Base-by-base conservation (phyloP, 108 stramenopile genomes). In the Cyclotella sp. region DNA sequence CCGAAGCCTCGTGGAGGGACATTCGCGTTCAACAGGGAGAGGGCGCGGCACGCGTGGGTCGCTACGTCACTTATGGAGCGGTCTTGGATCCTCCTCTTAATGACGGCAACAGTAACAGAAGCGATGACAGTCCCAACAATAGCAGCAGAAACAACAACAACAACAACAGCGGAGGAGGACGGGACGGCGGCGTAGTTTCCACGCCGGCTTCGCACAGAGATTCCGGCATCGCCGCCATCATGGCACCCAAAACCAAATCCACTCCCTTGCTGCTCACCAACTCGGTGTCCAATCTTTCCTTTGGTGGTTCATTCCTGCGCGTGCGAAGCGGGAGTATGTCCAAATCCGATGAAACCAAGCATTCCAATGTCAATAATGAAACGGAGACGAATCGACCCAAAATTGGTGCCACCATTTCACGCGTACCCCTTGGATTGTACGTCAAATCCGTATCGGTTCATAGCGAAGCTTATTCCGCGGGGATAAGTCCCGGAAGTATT, bases 401-500 rank as follows among this genome's bases (percentile, higher is more conserved):
- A 64, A 44, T 95, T 42, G 93, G 93, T 3, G 76, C 91, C 42
- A 91, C 93, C 12, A 72, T 95, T 22, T 74, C 87, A 30, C 76
- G 87, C 49, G 63, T 95, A 11, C 69, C 93, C 16, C 58, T 95
- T 26, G 93, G 93, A 14, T 62, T 95, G 4, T 91, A 86, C 60
- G 90, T 92, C 4, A 77, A 81, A 44, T 60, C 77, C 19, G 52
- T 88, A 14, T 70, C 46, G 22, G 54, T 81, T 9, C 53, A 80
- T 40, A 88, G 85, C 16, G 89, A 93, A 66, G 94, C 89, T 26
- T 83, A 77, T 44, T 49, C 72, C 34, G 89, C 84, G 0, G 94
- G 94, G 3, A 80, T 95, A 14, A 46, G 59, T 39, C 75, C 74
- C 19, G 82, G 88, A 13, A 79, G 77, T 22, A 81, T 95, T 18